Conservation (phyloP, 257 asterid genomes). For the Rhazya stricta region DNA sequence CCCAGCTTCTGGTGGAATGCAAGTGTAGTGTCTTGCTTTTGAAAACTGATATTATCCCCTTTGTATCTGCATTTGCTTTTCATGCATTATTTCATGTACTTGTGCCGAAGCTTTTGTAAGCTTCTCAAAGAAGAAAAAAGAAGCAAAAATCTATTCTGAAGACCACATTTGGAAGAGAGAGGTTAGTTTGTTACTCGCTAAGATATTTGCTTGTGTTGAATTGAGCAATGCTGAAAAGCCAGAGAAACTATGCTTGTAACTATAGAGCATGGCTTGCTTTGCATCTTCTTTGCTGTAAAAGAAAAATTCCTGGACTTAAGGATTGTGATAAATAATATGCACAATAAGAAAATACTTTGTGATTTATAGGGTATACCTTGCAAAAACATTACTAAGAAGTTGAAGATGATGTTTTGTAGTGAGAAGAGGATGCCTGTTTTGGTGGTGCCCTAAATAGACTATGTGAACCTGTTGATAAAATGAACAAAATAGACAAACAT, state of each 20-base stretch:
- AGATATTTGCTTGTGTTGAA: conserved; percentile 44
- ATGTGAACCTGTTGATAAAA: conserved; percentile 37
- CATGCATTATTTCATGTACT: background rate
- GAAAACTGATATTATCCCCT: conserved; percentile 57
- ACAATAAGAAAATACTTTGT: too few relatives aligned
- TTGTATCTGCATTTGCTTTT: conserved; percentile 32
- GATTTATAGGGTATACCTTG: conserved; percentile 27
- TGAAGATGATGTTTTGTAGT: conserved; percentile 39
- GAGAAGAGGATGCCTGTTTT: conserved; percentile 29
- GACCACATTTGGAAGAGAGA: background rate
- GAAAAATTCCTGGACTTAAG: background rate
- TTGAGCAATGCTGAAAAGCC: conserved; percentile 58
- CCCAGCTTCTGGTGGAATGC: conserved; percentile 75
- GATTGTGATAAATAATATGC: background rate
- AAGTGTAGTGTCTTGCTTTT: conserved; percentile 35
- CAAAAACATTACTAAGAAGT: conserved; percentile 39
- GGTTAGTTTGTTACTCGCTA: conserved; percentile 34
- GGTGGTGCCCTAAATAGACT: conserved; percentile 46
- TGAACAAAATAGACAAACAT: conserved; percentile 10
- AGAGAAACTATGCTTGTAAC: conserved; percentile 53
- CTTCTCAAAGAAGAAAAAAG: background rate
- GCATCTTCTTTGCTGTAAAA: conserved; percentile 48
- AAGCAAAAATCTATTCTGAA: background rate
- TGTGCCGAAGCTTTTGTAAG: background rate
- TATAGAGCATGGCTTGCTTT: conserved; percentile 44